Conservation (phyloP, 768 basidiomycete species). For the Agaricus subrufescens region DNA sequence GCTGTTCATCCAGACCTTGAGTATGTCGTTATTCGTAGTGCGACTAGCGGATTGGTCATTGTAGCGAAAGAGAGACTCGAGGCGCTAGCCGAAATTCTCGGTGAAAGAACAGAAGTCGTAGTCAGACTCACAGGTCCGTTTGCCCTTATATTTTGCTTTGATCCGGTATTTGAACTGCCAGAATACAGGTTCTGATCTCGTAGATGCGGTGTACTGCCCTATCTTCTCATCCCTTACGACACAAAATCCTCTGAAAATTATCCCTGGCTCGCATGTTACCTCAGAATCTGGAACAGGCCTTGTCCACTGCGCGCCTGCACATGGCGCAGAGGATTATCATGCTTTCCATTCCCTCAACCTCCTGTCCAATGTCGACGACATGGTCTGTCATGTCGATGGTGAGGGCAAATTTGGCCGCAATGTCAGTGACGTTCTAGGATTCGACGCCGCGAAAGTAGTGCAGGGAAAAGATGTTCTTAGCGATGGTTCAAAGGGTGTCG, state of each 20-base stretch:
- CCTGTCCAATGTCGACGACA: slow-evolving; percentile 35
- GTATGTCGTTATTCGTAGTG: slow-evolving; percentile 52
- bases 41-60: slow-evolving; percentile 26
- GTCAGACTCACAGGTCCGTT: slow-evolving; percentile 32
- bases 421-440: slow-evolving; percentile 56
- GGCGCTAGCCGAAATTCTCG: slow-evolving; percentile 31
- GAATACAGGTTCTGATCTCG: slow-evolving; percentile 44
- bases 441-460: slow-evolving; percentile 38
- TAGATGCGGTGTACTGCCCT: slow-evolving; percentile 54
- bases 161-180: too few relatives aligned
- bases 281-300: slow-evolving; percentile 89
- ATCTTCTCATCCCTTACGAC: slow-evolving; percentile 44
- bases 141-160: background rate
- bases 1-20: slow-evolving; percentile 72
- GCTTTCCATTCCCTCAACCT: slow-evolving; percentile 58
- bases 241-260: slow-evolving; percentile 33
- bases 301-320: slow-evolving; percentile 94
- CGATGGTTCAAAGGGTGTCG: slow-evolving; percentile 65
- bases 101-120: slow-evolving; percentile 27
- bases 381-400: slow-evolving; percentile 80
- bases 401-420: slow-evolving; percentile 65
- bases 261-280: slow-evolving; percentile 76
- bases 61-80: slow-evolving; percentile 50
- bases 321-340: slow-evolving; percentile 89
- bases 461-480: slow-evolving; percentile 68